A percentile compares a stretch with the other conserved stretches of the same genome.
Conservation (phyloP, 148 eudicot species). For the Chenopodium suecicum region DNA sequence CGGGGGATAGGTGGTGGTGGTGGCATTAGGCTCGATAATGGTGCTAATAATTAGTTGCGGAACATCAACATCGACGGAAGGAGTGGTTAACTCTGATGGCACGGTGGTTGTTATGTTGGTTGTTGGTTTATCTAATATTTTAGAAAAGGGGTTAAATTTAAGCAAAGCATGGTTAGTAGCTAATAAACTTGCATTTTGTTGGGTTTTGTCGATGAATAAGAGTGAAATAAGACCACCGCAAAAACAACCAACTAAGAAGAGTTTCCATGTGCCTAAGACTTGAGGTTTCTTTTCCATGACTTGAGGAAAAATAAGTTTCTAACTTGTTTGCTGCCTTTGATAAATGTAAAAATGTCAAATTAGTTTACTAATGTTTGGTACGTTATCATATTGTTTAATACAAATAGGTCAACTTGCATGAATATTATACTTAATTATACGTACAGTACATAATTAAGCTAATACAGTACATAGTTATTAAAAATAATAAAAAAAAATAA, state of each 20-base stretch:
- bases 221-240: neutral
- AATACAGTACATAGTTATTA: no score
- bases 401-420: neutral
- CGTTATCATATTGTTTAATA: neutral
- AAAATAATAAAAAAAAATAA: no score
- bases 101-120: neutral
- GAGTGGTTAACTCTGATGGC: neutral
- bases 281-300: neutral
- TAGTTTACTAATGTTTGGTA: neutral
- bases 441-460: no score
- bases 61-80: no score
- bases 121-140: neutral
- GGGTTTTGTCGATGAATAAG: neutral
- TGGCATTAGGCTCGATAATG: no score
- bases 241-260: neutral
- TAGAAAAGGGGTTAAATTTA: neutral
- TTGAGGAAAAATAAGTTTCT: neutral
- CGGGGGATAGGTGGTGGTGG: no score
- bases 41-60: no score
- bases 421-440: no score
- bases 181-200: neutral
- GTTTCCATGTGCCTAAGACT: neutral
- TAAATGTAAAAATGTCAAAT: neutral
- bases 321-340: neutral
- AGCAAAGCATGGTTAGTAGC: neutral